A percentile compares a stretch with the other conserved stretches of the same genome.
phyloP scores from a whole-genome alignment of 331 rosid species.

The Dryas integrifolia region DNA sequence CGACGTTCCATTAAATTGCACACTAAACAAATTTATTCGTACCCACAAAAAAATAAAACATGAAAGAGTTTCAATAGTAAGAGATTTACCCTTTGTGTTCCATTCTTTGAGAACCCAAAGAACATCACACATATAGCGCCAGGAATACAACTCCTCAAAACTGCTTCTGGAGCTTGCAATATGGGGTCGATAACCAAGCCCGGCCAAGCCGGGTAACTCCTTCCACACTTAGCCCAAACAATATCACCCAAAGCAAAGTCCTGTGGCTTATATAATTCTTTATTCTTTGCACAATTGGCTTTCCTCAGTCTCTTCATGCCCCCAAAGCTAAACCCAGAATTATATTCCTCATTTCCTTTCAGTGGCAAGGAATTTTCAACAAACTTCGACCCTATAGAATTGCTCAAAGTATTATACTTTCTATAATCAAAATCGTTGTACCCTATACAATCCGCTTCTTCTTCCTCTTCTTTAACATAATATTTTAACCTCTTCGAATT shows the following conservation, averaged over 20 bases:
- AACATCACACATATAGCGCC: conserved; percentile 88
- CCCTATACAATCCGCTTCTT: conserved; percentile 26
- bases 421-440: conserved; percentile 23
- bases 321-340: conserved; percentile 39
- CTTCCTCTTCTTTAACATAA: conserved; percentile 31
- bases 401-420: conserved; percentile 21
- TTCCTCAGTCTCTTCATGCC: not conserved
- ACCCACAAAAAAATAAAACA: not conserved
- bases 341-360: conserved; percentile 35
- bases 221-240: conserved; percentile 97
- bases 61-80: not conserved
- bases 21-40: not conserved
- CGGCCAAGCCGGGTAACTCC: conserved; percentile 95
- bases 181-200: conserved; percentile 89
- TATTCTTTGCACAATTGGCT: conserved; percentile 45
- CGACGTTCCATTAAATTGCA: conserved; percentile 26
- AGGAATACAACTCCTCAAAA: conserved; percentile 64
- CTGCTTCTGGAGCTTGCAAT: conserved; percentile 74
- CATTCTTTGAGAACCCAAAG: conserved; percentile 84
- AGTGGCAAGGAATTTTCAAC: conserved; percentile 20
- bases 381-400: conserved; percentile 13
- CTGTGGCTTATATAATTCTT: conserved; percentile 61
- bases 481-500: conserved; percentile 30
- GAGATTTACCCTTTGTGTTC: conserved; percentile 67
- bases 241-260: conserved; percentile 89